Base-by-base conservation (phyloP, 805 yeast species). In the Barnettozyma pratensis region DNA sequence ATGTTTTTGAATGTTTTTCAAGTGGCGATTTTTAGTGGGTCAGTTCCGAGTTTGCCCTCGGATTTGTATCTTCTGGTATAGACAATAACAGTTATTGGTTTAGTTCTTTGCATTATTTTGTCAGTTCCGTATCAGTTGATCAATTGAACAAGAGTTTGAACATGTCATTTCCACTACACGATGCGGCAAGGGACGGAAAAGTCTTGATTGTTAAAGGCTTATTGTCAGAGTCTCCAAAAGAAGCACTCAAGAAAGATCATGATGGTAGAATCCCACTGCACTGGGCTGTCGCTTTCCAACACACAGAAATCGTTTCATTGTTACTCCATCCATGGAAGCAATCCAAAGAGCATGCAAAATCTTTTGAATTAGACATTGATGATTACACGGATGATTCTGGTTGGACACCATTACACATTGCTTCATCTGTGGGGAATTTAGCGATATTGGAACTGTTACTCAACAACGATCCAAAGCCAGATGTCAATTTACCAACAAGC, bases 361-460 rank as follows among this genome's bases (percentile, higher is more conserved):
- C 46, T n/a, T 46, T 66, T 19, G 69, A 70, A 34, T 66, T 77
- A 27, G 92, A 88, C 53, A 63, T 89, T 10, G 94, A 89, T 60
- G 86, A 83, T 4, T 63, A 73, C 57, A 58, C 60, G 0, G 98
- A 91, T 63, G 83, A 76, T 19, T 73, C 91, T 9, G 96, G 96
- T 0, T 91, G 96, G 96, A 84, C 92, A 0, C 89, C 95, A 1
- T 59, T 88, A 34, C 97, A 91, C 64, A 82, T 92, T 45, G 89
- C 94, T 0, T 76, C 86, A 0, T 78, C 96, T 0, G 72, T 84
- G 3, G 96, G 97, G 0, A 77, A 80, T 57, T 56, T 71, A 26
- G 73, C 70, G 6, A 74, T 83, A 7, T 56, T 88, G 4, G 69
- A 75, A 8, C 57, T 70, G 41, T 59, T 89, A n/a, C 68, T 81